Conservation (phyloP, 768 basidiomycete species). For the Suillus ampliporus region DNA sequence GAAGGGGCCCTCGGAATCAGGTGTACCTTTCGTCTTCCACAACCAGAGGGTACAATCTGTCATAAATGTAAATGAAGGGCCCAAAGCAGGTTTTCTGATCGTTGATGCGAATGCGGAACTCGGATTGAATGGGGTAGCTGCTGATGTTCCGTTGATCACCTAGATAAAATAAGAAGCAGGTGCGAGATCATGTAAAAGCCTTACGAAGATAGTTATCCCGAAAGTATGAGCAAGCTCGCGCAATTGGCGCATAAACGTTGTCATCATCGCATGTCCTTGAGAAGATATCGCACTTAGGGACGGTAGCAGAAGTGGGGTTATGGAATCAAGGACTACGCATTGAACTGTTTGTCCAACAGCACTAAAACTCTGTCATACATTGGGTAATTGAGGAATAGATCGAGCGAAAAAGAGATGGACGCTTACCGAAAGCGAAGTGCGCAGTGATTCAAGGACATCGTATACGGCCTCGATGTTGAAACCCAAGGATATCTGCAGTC, state of each 20-base stretch:
- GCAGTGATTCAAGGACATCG: conserved; percentile 53
- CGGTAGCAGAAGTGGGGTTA: conserved; percentile 69
- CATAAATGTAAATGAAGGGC: conserved; percentile 75
- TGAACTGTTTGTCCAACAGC: conserved; percentile 31
- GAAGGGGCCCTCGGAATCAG: conserved; percentile 22
- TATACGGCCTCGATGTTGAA: conserved; percentile 64
- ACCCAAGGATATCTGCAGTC: conserved; percentile 62
- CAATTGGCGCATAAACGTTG: conserved; percentile 69
- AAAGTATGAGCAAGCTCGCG: conserved; percentile 52
- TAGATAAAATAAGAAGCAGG: conserved; percentile 29
- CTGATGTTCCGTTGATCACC: conserved; percentile 67
- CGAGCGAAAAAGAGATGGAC: conserved; percentile 13
- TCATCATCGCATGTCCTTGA: conserved; percentile 80
- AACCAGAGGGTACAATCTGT: conserved; percentile 81
- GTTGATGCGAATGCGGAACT: conserved; percentile 40
- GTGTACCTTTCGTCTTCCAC: conserved; percentile 30
- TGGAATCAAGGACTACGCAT: conserved; percentile 66
- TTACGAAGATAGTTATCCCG: conserved; percentile 58
- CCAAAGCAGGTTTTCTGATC: conserved; percentile 70
- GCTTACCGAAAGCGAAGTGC: conserved; percentile 36
- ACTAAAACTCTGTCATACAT: conserved; percentile 18
- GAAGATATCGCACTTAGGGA: conserved; percentile 68
- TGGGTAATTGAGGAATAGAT: conserved; percentile 7
- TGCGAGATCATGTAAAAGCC: conserved; percentile 24
- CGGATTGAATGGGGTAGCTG: conserved; percentile 37